A percentile compares a stretch with the other conserved stretches of the same genome.
Conservation (phyloP, 148 eudicot genomes). For the Persicaria maculosa region DNA sequence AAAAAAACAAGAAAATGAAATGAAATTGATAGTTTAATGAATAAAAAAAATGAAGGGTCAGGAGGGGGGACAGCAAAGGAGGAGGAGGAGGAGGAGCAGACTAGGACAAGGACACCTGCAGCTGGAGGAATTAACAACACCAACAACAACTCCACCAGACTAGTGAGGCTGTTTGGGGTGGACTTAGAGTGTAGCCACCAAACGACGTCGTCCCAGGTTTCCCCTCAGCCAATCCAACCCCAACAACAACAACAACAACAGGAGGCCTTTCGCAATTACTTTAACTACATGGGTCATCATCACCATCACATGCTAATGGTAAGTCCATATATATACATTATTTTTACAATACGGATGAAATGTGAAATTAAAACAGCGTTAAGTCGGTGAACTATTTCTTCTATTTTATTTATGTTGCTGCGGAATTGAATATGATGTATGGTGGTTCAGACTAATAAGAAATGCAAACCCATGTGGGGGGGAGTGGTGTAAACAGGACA, state of each 20-base stretch:
- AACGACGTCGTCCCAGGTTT: constrained; percentile 39
- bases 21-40: background rate
- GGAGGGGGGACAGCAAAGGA: constrained; percentile 16
- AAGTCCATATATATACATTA: background rate
- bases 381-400: too few relatives aligned
- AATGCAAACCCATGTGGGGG: constrained; percentile 13
- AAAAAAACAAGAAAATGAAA: too few relatives aligned
- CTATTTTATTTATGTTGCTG: too few relatives aligned
- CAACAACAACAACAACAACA: background rate
- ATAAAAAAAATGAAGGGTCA: background rate
- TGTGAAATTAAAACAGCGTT: too few relatives aligned
- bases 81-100: background rate
- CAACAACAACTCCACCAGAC: constrained; percentile 25
- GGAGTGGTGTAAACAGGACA: constrained; percentile 32
- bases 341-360: too few relatives aligned
- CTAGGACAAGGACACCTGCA: background rate
- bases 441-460: constrained; percentile 16
- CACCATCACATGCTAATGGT: constrained; percentile 27
- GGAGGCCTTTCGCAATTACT: constrained; percentile 17
- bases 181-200: constrained; percentile 56
- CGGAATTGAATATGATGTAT: constrained; percentile 1
- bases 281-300: constrained; percentile 22
- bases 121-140: background rate
- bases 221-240: background rate
- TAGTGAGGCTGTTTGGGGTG: constrained; percentile 69